phyloP scores from a whole-genome alignment of 495 filamentous ascomycete genomes.

The Tuber melanosporum region DNA sequence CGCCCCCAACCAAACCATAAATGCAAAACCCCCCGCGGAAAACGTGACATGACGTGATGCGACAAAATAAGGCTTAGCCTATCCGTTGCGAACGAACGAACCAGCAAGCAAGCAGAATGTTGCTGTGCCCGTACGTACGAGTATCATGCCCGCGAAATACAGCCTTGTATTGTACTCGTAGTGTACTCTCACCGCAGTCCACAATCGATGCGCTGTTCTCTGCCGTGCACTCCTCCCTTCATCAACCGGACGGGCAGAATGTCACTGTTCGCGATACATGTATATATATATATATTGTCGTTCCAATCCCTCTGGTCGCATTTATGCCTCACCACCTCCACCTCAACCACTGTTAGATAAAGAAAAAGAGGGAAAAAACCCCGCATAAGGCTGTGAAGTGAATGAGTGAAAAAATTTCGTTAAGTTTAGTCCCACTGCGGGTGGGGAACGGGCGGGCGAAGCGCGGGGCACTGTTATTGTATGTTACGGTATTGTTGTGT shows the following conservation, averaged over 20 bases:
- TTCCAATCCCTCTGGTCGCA: not conserved
- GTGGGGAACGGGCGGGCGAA: not conserved
- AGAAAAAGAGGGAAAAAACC: not conserved
- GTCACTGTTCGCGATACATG: not conserved
- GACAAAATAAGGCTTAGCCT: not conserved
- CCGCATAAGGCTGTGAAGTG: not conserved
- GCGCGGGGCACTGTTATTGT: not conserved
- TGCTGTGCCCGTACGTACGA: not conserved
- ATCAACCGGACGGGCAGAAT: not conserved
- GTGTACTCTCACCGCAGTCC: not conserved
- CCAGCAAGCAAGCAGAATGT: not conserved
- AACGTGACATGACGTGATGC: slow-evolving; percentile 4
- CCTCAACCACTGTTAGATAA: not conserved
- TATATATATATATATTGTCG: not conserved
- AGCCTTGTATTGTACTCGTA: not conserved
- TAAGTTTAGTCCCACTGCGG: not conserved
- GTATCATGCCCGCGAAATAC: not conserved
- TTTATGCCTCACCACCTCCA: not conserved
- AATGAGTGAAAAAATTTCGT: not conserved
- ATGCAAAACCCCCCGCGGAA: not conserved
- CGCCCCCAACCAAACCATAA: not conserved
- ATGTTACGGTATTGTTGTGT: not conserved
- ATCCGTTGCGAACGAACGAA: not conserved
- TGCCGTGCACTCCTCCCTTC: not conserved
- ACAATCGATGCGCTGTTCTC: not conserved